Percentiles rank a stretch among this genome's conserved stretches.
phyloP scores from a whole-genome alignment of 208 protist species.

The Herpetomonas muscarum region DNA sequence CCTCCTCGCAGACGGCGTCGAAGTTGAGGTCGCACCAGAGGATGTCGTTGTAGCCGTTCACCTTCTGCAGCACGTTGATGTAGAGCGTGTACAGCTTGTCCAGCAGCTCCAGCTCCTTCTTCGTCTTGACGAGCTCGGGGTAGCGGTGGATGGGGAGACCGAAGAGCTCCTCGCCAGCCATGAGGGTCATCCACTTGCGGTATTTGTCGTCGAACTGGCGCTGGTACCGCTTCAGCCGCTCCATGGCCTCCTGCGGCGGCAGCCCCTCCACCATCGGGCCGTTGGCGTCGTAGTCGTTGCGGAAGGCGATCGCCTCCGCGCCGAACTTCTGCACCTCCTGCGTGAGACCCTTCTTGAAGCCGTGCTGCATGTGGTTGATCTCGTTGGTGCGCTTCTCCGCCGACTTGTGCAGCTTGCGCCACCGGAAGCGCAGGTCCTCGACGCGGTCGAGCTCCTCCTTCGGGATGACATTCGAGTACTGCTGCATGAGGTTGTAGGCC shows the following conservation, averaged over 20 bases:
- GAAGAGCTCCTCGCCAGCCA: constrained; percentile 95
- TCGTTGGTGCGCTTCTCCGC: constrained; percentile 80
- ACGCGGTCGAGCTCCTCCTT: constrained; percentile 96
- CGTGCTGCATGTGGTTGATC: constrained; percentile 89
- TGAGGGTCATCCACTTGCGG: constrained; percentile 92
- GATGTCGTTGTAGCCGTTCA: constrained; percentile 93
- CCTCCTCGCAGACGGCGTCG: constrained; percentile 90
- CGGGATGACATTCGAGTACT: constrained; percentile 88
- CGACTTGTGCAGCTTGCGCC: constrained; percentile 86
- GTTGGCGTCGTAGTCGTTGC: constrained; percentile 94
- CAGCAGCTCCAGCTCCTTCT: constrained; percentile 93
- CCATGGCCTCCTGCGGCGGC: constrained; percentile 91
- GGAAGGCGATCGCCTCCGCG: constrained; percentile 90
- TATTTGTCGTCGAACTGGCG: constrained; percentile 95
- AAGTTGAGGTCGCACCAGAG: constrained; percentile 95
- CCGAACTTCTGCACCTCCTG: constrained; percentile 93
- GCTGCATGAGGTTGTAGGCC: constrained; percentile 90
- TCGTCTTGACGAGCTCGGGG: constrained; percentile 91
- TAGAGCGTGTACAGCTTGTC: constrained; percentile 95
- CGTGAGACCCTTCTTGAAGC: constrained; percentile 93
- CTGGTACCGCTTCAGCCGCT: constrained; percentile 95
- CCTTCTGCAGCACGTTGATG: constrained; percentile 92
- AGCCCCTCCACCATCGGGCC: constrained; percentile 95
- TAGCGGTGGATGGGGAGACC: constrained; percentile 93
- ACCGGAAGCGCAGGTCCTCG: constrained; percentile 91